Base-by-base conservation (phyloP, 2,329 filamentous ascomycete species). In the Pseudovirgaria hyperparasitica region DNA sequence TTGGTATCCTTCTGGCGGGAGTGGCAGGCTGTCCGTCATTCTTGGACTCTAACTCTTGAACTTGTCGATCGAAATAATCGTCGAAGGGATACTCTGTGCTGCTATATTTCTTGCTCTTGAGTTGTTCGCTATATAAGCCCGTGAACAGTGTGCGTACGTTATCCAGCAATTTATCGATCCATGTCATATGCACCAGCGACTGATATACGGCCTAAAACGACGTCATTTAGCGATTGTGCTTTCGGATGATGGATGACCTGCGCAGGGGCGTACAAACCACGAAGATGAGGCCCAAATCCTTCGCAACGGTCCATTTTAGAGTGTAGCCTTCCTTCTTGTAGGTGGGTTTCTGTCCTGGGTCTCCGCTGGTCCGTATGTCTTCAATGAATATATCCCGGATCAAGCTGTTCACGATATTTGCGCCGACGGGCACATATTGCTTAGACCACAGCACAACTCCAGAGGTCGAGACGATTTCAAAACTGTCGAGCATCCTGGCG, bases 311-410 rank as follows among this genome's bases (percentile, higher is more conserved):
- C 82, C 87, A 98, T 60, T 90, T 92, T 40, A 98, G 55, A 1
- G 85, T 96, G 50, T 96, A 92, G 40, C 92, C 85, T 42, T 96
- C 90, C 46, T 82, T 80, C 55, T 73, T 82, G 60, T 90, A 98
- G 0, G 76, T 67, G 10, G 81, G 72, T 41, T 82, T 82, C 26
- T 58, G 62, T 10, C 70, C 61, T 9, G 73, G 67, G 38, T 72
- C 71, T 28, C 68, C 64, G 26, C 65, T 65, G 31, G 73, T 67
- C 33, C 71, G 70, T 54, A 82, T 86, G 63, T 94, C 87, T 59
- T 98, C 90, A 48, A 98, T 94, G 53, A 98, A 94, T 49, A 94
- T 82, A 57, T 96, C 85, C 52, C 77, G 76, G 57, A 98, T 94
- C 55, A 98, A 77, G 62, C 73, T 80, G 64, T 98, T 94, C 63